phyloP scores from a whole-genome alignment of 768 basidiomycete species.

The Mycena maculata region DNA sequence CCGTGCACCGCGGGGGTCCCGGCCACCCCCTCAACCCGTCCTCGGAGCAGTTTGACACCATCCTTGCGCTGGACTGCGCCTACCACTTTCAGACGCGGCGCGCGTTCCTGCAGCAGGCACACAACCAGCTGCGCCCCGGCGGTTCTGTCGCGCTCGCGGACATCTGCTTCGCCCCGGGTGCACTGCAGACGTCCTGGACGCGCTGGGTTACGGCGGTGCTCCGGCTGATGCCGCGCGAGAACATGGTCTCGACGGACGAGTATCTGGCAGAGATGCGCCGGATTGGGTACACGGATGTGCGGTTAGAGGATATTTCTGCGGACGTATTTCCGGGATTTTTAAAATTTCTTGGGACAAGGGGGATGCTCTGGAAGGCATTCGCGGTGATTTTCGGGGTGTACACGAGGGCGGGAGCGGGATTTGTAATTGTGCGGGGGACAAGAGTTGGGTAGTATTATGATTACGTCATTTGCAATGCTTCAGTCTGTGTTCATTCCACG shows the following conservation, averaged over 20 bases:
- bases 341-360: conserved; percentile 57
- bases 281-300: conserved; percentile 65
- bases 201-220: conserved; percentile 47
- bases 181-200: conserved; percentile 40
- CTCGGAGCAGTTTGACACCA: conserved; percentile 53
- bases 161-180: conserved; percentile 59
- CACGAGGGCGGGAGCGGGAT: conserved; percentile 54
- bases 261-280: conserved; percentile 58
- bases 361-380: conserved; percentile 58
- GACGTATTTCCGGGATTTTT: conserved; percentile 71
- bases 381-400: conserved; percentile 52
- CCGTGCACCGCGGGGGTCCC: conserved; percentile 50
- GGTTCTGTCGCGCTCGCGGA: conserved; percentile 72
- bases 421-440: conserved; percentile 60
- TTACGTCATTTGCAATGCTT: conserved; percentile 17
- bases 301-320: conserved; percentile 65
- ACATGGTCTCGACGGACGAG: conserved; percentile 57
- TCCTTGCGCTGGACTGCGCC: conserved; percentile 75
- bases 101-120: conserved; percentile 63
- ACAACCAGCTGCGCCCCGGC: conserved; percentile 56
- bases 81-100: conserved; percentile 72
- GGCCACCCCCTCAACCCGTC: conserved; percentile 60
- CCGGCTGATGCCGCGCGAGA: conserved; percentile 59
- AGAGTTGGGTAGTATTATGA: not conserved
- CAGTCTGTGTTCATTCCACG: conserved; percentile 67